Conservation (phyloP, 805 yeast genomes). For the Candida sphagnicola region DNA sequence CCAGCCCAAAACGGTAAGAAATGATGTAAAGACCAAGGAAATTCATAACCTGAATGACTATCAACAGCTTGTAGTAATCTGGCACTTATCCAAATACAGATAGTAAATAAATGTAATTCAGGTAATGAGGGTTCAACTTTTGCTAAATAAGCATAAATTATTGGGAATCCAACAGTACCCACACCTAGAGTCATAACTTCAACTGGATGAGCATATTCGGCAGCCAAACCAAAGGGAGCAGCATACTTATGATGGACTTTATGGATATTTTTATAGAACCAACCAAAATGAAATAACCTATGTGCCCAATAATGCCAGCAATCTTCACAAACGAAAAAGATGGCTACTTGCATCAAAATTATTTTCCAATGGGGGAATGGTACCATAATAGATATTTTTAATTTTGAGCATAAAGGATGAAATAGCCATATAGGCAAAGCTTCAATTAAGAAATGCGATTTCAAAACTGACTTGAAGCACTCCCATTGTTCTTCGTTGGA, state of each 20-base stretch:
- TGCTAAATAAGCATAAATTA: conserved; percentile 73
- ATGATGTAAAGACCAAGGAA: conserved; percentile 94
- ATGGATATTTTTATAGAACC: conserved; percentile 88
- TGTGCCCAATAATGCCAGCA: conserved; percentile 98
- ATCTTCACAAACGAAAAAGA: conserved; percentile 86
- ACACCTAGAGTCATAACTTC: conserved; percentile 89
- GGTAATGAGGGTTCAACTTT: conserved; percentile 38
- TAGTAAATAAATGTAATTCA: conserved; percentile 78
- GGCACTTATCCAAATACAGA: conserved; percentile 80
- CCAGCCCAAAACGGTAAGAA: conserved; percentile 97
- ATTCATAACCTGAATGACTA: conserved; percentile 96
- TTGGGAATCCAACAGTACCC: conserved; percentile 96
- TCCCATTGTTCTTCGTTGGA: conserved; percentile 85
- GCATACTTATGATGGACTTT: conserved; percentile 98
- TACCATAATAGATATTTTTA: conserved; percentile 74
- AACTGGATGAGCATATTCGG: conserved; percentile 96
- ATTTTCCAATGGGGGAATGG: conserved; percentile 75
- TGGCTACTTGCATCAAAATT: conserved; percentile 60
- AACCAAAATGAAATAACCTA: conserved; percentile 82
- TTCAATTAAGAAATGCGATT: conserved; percentile 88
- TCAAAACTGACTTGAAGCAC: conserved; percentile 79
- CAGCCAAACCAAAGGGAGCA: conserved; percentile 95
- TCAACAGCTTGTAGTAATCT: conserved; percentile 96
- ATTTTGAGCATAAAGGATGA: conserved; percentile 82
- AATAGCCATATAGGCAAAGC: conserved; percentile 96